Base-by-base conservation (phyloP, 2,329 filamentous ascomycete species). In the Orbilia javanica region DNA sequence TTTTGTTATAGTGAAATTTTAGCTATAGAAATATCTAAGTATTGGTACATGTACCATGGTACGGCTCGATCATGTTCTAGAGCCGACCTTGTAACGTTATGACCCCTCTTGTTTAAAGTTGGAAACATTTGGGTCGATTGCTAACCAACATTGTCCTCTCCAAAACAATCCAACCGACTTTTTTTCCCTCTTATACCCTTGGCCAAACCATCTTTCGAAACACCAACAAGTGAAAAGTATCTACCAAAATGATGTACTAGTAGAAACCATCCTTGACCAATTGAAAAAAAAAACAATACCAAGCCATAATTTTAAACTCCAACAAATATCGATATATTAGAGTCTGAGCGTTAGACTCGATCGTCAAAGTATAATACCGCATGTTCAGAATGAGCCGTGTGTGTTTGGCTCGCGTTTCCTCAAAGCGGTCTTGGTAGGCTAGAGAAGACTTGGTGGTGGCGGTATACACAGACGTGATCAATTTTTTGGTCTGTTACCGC, bases 201-300 rank as follows among this genome's bases (percentile, higher is more conserved):
- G 15, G n/a, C 34, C 44, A 22, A 22, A 53, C 27, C 29, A 50
- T 25, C 53, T 20, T 67, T 50, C 60, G 64, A 60, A 64, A 53
- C 50, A n/a, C 34, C 55, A 25, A 27, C 34, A 42, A 13, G 15
- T 55, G 53, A 22, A 44, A n/a, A 50, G 46, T 50, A 76, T 77
- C 72, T 70, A 48, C 27, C 13, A 25, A 57, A 60, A 36, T 48
- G 48, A 39, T 76, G 48, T 70, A 44, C 70, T 57, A 55, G 57
- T 66, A 50, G 65, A 70, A 20, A 53, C 27, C 65, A n/a, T n/a
- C 65, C 52, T 77, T 50, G 46, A 50, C 15, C 42, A 4, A 44
- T 20, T 20, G 18, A 4, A n/a, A 44, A 44, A 44, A 34, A 34
- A 5, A 34, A 34, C 31, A 34, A 42, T 5, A 42, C 31, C n/a